Evolutionary conservation across 495 filamentous ascomycete genomes (phyloP).

Genomic region (Staphylotrichum longicolle): DNA sequence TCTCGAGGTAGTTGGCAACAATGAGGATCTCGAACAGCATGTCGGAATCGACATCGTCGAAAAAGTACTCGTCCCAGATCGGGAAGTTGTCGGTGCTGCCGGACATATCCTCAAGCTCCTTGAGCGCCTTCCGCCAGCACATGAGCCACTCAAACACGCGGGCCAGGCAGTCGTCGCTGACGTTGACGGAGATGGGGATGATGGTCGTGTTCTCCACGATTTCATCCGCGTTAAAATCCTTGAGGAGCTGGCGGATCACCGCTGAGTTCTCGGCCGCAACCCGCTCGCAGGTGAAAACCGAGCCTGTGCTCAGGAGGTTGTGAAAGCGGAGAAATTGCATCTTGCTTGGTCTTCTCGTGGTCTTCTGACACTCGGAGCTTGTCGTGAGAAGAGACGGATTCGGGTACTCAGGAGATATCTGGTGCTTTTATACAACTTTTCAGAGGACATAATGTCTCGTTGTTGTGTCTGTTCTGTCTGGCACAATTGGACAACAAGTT

Average conservation of each 20-base stretch:
- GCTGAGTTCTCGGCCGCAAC: neutral
- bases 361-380: too few species aligned
- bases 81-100: neutral
- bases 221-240: neutral
- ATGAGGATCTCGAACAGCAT: constrained; percentile 3
- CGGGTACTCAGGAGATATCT: too few species aligned
- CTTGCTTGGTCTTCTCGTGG: too few species aligned
- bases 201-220: neutral
- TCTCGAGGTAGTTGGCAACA: constrained; percentile 12
- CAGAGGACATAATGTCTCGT: too few species aligned
- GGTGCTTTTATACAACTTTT: too few species aligned
- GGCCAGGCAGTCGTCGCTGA: neutral
- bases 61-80: neutral
- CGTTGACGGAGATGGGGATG: constrained; percentile 3
- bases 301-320: neutral
- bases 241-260: neutral
- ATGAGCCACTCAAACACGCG: neutral
- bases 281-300: neutral
- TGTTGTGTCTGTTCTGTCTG: too few species aligned
- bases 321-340: neutral
- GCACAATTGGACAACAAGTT: too few species aligned
- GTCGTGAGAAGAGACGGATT: too few species aligned
- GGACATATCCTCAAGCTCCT: neutral
- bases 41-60: neutral
- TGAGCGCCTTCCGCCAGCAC: neutral